Base-by-base conservation (phyloP, 2,329 filamentous ascomycete species). In the Xylaria sp. region DNA sequence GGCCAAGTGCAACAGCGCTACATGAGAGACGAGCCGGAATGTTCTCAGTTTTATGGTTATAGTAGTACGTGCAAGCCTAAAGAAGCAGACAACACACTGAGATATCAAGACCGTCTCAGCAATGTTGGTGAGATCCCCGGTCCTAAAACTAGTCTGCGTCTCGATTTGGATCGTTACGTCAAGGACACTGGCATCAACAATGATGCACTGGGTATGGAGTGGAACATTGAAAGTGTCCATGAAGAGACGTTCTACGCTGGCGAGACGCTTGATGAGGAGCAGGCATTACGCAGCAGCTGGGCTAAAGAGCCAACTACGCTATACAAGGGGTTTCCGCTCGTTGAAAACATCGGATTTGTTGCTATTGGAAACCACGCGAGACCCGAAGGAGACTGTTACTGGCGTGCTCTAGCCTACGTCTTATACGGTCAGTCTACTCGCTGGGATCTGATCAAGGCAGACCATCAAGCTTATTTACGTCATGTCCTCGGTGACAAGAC, bases 391-490 rank as follows among this genome's bases (percentile, higher is more conserved):
- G 70, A 77, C 58, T 80, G 79, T 70, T 80, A 78, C 74, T 80
- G 77, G 77, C 72, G 75, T 40, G 70, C 78, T 9, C 38, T 79
- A 6, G 73, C 78, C 6, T 71, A 75, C 11, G 67, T 65, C 15
- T 33, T 80, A 3, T 77, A 79, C 60, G 78, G 78, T 28, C 70
- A 65, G 13, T 53, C 70, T 9, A 33, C 53, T 26, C 69, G 68
- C 48, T 78, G 76, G 76, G 57, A 74, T 13, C 65, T 77, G 2
- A 75, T 80, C 65, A 80, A 81, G 69, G 77, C 78, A 10, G 78
- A 80, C 57, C 79, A 81, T 62, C 74, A 79, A 4, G 69, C 36
- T 10, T 75, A 74, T 61, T 46, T 78, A n/a, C 63, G 75, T 59
- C 67, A 71, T 26, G 75, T 79, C 4, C 71, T 81, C 9, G 23